Conservation (phyloP, 148 eudicot genomes). For the Dianthus caryophyllus region DNA sequence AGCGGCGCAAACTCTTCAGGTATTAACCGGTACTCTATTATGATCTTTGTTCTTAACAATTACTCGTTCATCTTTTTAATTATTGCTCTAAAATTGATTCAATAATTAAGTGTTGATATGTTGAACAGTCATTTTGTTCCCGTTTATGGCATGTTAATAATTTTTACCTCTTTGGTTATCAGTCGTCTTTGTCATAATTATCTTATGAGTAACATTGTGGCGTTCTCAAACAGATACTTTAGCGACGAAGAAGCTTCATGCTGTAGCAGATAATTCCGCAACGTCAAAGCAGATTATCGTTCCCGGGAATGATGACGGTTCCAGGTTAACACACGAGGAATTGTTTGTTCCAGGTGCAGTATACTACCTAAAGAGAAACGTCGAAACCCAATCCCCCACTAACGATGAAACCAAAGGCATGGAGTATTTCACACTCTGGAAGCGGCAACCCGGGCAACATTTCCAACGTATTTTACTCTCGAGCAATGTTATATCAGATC, state of each 20-base stretch:
- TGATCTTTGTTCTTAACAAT: not conserved
- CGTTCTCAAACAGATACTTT: slow-evolving; percentile 26
- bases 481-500: slow-evolving; percentile 62
- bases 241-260: slow-evolving; percentile 17
- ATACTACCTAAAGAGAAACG: slow-evolving; percentile 62
- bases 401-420: slow-evolving; percentile 20
- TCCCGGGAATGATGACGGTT: slow-evolving; percentile 25
- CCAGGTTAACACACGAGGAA: slow-evolving; percentile 37
- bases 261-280: slow-evolving; percentile 15
- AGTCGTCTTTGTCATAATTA: not conserved
- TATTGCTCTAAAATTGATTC: too few relatives aligned
- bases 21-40: slow-evolving; percentile 21
- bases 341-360: slow-evolving; percentile 78
- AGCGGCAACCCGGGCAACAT: slow-evolving; percentile 68
- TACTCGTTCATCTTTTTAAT: not conserved
- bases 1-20: slow-evolving; percentile 46
- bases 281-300: slow-evolving; percentile 19
- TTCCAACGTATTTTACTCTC: slow-evolving; percentile 66
- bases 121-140: not conserved
- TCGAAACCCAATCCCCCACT: slow-evolving; percentile 15
- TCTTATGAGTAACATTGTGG: not conserved
- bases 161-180: not conserved
- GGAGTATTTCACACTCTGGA: slow-evolving; percentile 64
- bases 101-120: not conserved
- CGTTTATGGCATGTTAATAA: not conserved